Percentiles rank a stretch among this genome's conserved stretches.
Evolutionary conservation across 2,329 filamentous ascomycete genomes (phyloP).

Genomic region (Fusarium fujikuroi): DNA sequence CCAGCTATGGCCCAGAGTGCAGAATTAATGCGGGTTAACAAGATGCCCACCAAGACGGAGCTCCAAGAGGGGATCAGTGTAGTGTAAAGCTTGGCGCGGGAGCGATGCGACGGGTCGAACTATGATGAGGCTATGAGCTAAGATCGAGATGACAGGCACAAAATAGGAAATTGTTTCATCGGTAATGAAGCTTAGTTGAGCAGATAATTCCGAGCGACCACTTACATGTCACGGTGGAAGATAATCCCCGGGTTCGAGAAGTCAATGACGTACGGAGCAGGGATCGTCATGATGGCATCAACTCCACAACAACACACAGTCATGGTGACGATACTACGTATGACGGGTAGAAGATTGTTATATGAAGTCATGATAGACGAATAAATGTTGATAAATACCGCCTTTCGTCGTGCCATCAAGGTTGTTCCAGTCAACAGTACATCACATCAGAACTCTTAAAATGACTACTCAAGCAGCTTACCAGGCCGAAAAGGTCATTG

Average conservation of each 20-base stretch:
- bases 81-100: slow-evolving; percentile 50
- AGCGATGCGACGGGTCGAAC: slow-evolving; percentile 4
- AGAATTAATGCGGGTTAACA: slow-evolving; percentile 83
- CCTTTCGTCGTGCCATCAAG: background rate
- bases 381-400: slow-evolving; percentile 9
- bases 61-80: slow-evolving; percentile 71
- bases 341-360: slow-evolving; percentile 4
- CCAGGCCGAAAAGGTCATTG: slow-evolving; percentile 72
- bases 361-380: slow-evolving; percentile 20
- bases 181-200: slow-evolving; percentile 7
- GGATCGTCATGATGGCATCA: slow-evolving; percentile 37
- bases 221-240: background rate
- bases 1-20: slow-evolving; percentile 85
- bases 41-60: slow-evolving; percentile 86
- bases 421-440: background rate
- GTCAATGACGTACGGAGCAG: slow-evolving; percentile 37
- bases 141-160: slow-evolving; percentile 29
- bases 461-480: slow-evolving; percentile 71
- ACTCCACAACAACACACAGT: slow-evolving; percentile 7
- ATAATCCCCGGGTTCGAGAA: slow-evolving; percentile 1
- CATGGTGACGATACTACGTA: slow-evolving; percentile 28
- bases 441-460: slow-evolving; percentile 3
- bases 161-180: slow-evolving; percentile 22
- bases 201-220: slow-evolving; percentile 9
- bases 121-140: slow-evolving; percentile 7